Percentiles rank a stretch among this genome's conserved stretches.
phyloP scores from a whole-genome alignment of 495 filamentous ascomycete genomes.

The Cercophora scortea region DNA sequence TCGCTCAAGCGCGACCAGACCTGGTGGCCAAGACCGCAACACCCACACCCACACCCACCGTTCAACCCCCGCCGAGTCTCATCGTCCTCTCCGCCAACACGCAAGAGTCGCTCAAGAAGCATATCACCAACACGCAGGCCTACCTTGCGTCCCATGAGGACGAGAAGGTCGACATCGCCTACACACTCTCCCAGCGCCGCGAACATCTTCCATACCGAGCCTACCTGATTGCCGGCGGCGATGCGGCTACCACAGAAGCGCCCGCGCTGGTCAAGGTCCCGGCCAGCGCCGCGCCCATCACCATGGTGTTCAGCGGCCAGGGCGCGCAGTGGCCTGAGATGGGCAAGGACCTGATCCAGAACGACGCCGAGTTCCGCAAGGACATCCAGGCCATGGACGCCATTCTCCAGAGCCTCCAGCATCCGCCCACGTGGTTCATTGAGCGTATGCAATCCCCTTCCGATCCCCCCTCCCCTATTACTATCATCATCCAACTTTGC shows the following conservation, averaged over 20 bases:
- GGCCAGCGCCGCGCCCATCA: neutral
- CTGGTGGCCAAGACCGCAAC: neutral
- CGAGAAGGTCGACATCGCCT: neutral
- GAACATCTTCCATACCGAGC: neutral
- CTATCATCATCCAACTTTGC: too few species aligned
- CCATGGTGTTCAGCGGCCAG: slow-evolving; percentile 10
- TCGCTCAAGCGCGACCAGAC: neutral
- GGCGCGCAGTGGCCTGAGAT: slow-evolving; percentile 23
- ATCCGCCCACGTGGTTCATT: neutral
- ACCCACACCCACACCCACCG: neutral
- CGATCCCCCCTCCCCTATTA: too few species aligned
- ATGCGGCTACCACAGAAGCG: neutral
- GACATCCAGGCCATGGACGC: neutral
- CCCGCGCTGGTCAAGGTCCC: neutral
- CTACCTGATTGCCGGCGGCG: neutral
- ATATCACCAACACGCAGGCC: neutral
- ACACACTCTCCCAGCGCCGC: neutral
- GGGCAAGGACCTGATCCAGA: slow-evolving; percentile 13
- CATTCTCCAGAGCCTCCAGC: neutral
- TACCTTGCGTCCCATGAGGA: neutral
- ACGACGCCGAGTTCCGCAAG: neutral
- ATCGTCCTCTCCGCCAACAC: neutral
- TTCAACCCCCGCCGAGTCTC: neutral
- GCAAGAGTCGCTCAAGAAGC: neutral
- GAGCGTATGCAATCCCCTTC: neutral